These are phyloP conservation scores for Nepenthes gracilis DNA, from an alignment of 148 eudicot genomes.

Conservation along the genomic window DNA sequence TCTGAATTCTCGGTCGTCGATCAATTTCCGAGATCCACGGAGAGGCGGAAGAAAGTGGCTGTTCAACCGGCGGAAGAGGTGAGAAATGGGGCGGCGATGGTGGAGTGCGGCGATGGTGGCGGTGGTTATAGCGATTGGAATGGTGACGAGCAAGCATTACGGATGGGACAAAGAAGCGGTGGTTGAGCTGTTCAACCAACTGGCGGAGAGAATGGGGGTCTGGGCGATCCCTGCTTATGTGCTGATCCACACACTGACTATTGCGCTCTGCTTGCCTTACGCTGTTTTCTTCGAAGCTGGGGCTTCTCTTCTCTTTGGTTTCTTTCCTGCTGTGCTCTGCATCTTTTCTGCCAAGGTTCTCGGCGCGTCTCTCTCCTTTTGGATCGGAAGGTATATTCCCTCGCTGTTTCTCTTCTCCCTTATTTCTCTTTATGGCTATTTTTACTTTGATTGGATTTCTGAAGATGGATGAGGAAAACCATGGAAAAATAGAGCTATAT, in stretches of 20 bases:
- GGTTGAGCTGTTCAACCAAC: slow-evolving; percentile 17
- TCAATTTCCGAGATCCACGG: too few species aligned
- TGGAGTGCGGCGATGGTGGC: slow-evolving; percentile 16
- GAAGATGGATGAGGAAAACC: neutral
- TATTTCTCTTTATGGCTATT: neutral
- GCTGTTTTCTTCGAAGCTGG: slow-evolving; percentile 86
- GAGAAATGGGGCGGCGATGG: slow-evolving; percentile 18
- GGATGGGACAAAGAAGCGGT: slow-evolving; percentile 34
- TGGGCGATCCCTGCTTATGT: slow-evolving; percentile 87
- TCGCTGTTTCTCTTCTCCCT: neutral
- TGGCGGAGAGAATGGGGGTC: slow-evolving; percentile 45
- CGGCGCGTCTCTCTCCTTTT: slow-evolving; percentile 79
- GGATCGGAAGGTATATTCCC: slow-evolving; percentile 48
- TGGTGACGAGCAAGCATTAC: slow-evolving; percentile 16
- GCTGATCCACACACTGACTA: slow-evolving; percentile 47
- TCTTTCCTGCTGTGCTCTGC: slow-evolving; percentile 56
- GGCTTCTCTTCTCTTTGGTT: slow-evolving; percentile 75
- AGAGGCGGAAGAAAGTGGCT: too few species aligned
- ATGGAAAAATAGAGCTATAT: too few species aligned
- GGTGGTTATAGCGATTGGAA: slow-evolving; percentile 13
- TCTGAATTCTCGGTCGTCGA: too few species aligned
- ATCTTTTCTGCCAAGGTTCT: slow-evolving; percentile 75
- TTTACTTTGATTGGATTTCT: neutral
- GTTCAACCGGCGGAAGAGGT: too few species aligned
- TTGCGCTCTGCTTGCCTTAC: slow-evolving; percentile 63